Percentiles rank a stretch among this genome's conserved stretches.
phyloP scores from a whole-genome alignment of 225 moss, liverwort and hornwort species.

The Bryum argenteum region DNA sequence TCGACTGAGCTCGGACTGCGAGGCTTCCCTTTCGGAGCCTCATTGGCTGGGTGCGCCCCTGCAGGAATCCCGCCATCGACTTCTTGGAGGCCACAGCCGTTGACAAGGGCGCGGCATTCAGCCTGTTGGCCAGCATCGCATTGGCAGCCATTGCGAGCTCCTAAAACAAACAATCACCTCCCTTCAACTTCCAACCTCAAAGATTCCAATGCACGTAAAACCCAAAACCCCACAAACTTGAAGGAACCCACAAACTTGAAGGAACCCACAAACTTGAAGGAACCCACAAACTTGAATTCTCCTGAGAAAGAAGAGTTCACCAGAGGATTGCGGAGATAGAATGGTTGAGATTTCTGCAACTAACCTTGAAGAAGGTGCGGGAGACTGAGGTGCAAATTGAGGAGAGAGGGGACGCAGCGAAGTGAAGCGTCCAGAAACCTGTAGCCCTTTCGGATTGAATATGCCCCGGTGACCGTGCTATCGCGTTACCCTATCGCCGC shows the following conservation, averaged over 20 bases:
- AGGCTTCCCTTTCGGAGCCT: slow-evolving; percentile 38
- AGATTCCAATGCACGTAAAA: background rate
- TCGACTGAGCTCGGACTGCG: slow-evolving; percentile 55
- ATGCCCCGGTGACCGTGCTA: background rate
- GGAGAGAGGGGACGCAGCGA: background rate
- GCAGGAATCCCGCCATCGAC: slow-evolving; percentile 62
- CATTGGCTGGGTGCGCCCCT: slow-evolving; percentile 61
- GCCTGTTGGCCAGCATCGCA: slow-evolving; percentile 57
- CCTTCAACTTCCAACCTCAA: background rate
- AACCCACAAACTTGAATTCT: background rate
- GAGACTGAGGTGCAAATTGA: background rate
- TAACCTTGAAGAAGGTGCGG: background rate
- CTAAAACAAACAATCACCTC: slow-evolving; percentile 18
- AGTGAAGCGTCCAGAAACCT: slow-evolving; percentile 26
- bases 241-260: background rate
- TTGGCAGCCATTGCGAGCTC: slow-evolving; percentile 57
- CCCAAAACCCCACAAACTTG: slow-evolving; percentile 19
- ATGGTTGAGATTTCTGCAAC: background rate
- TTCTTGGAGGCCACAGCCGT: slow-evolving; percentile 38
- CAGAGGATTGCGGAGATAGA: background rate
- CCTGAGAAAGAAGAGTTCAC: background rate
- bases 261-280: background rate
- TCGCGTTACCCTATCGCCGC: background rate
- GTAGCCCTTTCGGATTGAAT: slow-evolving; percentile 23
- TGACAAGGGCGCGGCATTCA: slow-evolving; percentile 31